Evolutionary conservation across 306 rosid genomes (phyloP), one percentile per base, ranked within the genome.

Genomic region (Ceratonia siliqua): DNA sequence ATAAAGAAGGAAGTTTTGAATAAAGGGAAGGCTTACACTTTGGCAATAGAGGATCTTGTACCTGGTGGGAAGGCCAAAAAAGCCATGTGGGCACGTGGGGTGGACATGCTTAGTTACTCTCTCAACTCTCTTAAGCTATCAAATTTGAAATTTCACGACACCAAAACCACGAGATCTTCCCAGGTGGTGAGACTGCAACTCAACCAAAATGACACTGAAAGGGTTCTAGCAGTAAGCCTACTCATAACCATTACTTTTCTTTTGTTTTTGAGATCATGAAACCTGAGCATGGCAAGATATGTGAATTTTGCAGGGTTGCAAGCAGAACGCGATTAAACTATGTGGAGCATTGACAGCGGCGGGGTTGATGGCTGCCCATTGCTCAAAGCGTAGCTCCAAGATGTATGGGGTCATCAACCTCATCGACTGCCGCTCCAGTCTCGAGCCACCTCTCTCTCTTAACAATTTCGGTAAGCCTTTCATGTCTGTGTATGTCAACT

Each of bases 311-410:
- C 67, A 87, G 96, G 92, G 83, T 2, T 90, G 96, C 82, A 84
- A 75, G 38, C 39, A 25, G 48, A 85, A 57, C 38, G 85, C 79
- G 73, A 84, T 90, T 14, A 90, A 88, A 38, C 53, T 90, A 25
- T 84, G 92, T 20, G 89, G 87, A 5, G 89, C 70, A 43, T 2
- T 90, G 66, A 82, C 64, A 7, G 96, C 91, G 10, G 88, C 96
- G 1, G 92, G 89, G 28, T 52, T 90, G 74, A 78, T 84, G 53
- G 91, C 92, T 3, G 82, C 85, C 0, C 82, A 86, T 42, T 41
- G 70, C 77, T 78, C 84, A 2, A 78, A 69, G 67, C 35, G 59
- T 2, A 62, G 78, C 0, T 46, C 58, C 46, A 81, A 68, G 68
- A 90, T 84, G 70, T 88, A 86, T 70, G 96, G 91, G 5, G 53